Conservation (phyloP, 257 asterid genomes). For the Solanum gandarillasii region DNA sequence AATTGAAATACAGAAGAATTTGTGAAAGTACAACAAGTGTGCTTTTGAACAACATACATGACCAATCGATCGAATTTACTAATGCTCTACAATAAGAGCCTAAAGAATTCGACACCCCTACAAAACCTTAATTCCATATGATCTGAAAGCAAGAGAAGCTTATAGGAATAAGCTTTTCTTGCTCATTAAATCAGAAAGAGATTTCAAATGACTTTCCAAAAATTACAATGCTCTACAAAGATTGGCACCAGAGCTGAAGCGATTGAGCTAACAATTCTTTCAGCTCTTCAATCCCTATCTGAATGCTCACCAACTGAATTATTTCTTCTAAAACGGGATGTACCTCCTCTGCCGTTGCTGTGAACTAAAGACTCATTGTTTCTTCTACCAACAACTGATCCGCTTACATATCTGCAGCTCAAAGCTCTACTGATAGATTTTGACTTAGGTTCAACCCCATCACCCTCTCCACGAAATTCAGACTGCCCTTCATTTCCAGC, state of each 20-base stretch:
- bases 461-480: slow-evolving; percentile 1
- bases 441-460: slow-evolving; percentile 4
- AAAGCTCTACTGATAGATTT: slow-evolving; percentile 20
- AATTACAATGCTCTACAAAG: slow-evolving; percentile 1
- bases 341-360: slow-evolving; percentile 21
- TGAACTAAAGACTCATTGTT: slow-evolving; percentile 9
- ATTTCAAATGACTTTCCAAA: not conserved
- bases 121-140: slow-evolving; percentile 15
- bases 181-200: slow-evolving; percentile 7
- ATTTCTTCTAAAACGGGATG: slow-evolving; percentile 15
- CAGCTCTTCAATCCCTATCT: not conserved
- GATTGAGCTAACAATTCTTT: slow-evolving; percentile 3
- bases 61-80: not conserved
- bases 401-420: slow-evolving; percentile 39
- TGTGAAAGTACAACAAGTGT: slow-evolving; percentile 6
- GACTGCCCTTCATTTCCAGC: slow-evolving; percentile 23
- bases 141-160: slow-evolving; percentile 17
- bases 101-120: slow-evolving; percentile 14
- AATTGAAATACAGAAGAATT: slow-evolving; percentile 8
- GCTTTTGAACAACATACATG: slow-evolving; percentile 12
- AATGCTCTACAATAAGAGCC: slow-evolving; percentile 3
- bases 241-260: slow-evolving; percentile 13
- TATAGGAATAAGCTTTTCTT: slow-evolving; percentile 13
- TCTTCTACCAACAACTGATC: slow-evolving; percentile 22
- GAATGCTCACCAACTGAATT: slow-evolving; percentile 20